Base-by-base conservation (phyloP, 768 basidiomycete species). In the Inosperma sp. region DNA sequence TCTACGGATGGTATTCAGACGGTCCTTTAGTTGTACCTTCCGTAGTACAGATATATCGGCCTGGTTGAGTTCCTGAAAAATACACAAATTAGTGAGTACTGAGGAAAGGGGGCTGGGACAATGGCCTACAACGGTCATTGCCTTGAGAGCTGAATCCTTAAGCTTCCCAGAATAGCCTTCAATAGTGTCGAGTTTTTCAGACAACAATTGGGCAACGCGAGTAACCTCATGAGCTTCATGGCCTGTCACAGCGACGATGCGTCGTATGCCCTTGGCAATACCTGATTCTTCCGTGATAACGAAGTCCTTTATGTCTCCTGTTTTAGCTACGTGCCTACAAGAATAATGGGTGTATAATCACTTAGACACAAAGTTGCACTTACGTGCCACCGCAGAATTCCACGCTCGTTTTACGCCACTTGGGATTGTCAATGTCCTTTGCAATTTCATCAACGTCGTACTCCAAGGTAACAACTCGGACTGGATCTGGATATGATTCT, bases 301-400 rank as follows among this genome's bases (percentile, higher is more conserved):
- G 65, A 99, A 88, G 64, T 92, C 87, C 69, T 95, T 94, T 78
- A 99, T 98, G 60, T 94, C 92, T 14, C 94, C 92, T 0, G 96
- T 99, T 70, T 85, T 89, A n/a, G 82, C 80, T 48, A 99, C 96
- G 65, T 99, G 96, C 2, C 91, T 93, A 48, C 4, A 37, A 6
- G 50, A 23, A 37, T 17, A 42, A 27, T 37, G 53, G 27, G 36
- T 31, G n/a, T 21, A 26, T 22, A 22, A 7, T 13, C 23, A 17
- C 40, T 7, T 13, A 35, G 14, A 23, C 13, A 34, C 33, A 35
- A 19, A 7, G 51, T 27, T 31, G 23, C n/a, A 80, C 90, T 67
- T 60, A 93, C 82, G 96, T 99, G 68, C 96, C 96, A 68, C 96
- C 96, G 65, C 96, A 99, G 65, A 99, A 95, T 70, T 99, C 96